These are phyloP conservation scores for Juncus inflexus DNA, from an alignment of 176 grass and related monocot species.

Conservation along the genomic window DNA sequence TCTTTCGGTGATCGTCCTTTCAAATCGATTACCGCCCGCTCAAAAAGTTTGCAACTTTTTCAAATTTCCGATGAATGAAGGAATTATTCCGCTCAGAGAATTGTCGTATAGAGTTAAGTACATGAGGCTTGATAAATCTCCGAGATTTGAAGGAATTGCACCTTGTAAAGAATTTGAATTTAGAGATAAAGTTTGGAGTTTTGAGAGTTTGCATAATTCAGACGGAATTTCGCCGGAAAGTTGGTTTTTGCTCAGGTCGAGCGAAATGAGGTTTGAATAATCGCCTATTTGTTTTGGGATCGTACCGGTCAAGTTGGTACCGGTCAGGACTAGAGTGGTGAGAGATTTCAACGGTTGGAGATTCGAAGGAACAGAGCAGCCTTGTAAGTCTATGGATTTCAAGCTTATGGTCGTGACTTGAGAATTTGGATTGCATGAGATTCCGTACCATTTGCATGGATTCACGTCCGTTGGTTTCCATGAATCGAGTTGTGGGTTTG, in stretches of 20 bases:
- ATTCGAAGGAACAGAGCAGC: conserved; percentile 44
- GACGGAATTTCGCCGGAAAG: conserved; percentile 53
- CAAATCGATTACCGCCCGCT: conserved; percentile 72
- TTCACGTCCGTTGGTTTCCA: conserved; percentile 54
- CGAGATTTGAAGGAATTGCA: conserved; percentile 56
- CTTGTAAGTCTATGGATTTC: conserved; percentile 56
- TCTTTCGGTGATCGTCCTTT: conserved; percentile 68
- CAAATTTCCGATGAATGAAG: conserved; percentile 58
- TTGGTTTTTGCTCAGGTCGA: conserved; percentile 83
- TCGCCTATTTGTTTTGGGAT: conserved; percentile 56
- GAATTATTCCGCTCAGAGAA: conserved; percentile 50
- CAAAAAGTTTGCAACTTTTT: conserved; percentile 76
- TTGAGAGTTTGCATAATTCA: conserved; percentile 58
- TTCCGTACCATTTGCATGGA: conserved; percentile 67
- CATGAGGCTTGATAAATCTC: conserved; percentile 61
- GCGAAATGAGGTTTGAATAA: conserved; percentile 36
- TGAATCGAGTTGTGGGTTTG: conserved; percentile 40
- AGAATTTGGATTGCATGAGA: conserved; percentile 61
- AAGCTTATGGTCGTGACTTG: conserved; percentile 46
- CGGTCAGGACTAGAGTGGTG: conserved; percentile 54
- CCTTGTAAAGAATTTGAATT: conserved; percentile 67
- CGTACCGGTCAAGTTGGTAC: conserved; percentile 61
- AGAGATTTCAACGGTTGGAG: conserved; percentile 49
- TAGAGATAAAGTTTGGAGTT: conserved; percentile 56
- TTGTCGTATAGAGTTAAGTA: conserved; percentile 69